Evolutionary conservation across 352 stramenopile genomes (phyloP), one percentile per base, ranked within the genome.

Genomic region (Phytophthora boehmeriae): DNA sequence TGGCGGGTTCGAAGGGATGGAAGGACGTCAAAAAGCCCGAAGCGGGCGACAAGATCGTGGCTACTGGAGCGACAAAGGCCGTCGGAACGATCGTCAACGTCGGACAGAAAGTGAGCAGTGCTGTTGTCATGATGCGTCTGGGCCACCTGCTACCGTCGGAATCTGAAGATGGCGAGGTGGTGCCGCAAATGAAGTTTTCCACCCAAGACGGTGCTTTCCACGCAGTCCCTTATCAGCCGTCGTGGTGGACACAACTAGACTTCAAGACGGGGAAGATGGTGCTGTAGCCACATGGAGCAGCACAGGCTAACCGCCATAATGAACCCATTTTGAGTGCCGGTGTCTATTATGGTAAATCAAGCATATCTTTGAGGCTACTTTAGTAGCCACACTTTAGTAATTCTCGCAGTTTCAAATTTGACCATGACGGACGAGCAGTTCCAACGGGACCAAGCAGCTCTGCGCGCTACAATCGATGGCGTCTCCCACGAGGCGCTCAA

Each of bases 51-150:
- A 80, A 87, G 51, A 78, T 93, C 46, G 57, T 90, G 17, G 70
- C 67, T 27, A 68, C 70, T 34, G 85, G 71, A 27, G 79, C 75
- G 34, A 75, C 76, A 17, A 92, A 92, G 72, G 63, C 85, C 0
- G 71, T 82, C 6, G 85, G 82, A 34, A 89, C 75, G 13, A 72
- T 93, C 27, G 32, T 88, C 13, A 68, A 61, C 4, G 67, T 79
- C 38, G 78, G 65, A 8, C 66, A 80, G 54, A 66, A 80, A 67
- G 60, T 91, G 17, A 78, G 63, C 41, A 76, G 75, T 36, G 77
- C 76, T 3, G 44, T 93, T 25, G 79, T 79, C 10, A 95, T 95
- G 84, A 86, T 95, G 71, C 84, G 86, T 22, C 67, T 95, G 3
- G 83, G 87, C 44, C 70, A 88, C 43, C 54, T 95, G 27, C 49